A percentile compares a stretch with the other conserved stretches of the same genome.
Evolutionary conservation across 805 yeast genomes (phyloP).

Genomic region (Wickerhamia fluorescens): DNA sequence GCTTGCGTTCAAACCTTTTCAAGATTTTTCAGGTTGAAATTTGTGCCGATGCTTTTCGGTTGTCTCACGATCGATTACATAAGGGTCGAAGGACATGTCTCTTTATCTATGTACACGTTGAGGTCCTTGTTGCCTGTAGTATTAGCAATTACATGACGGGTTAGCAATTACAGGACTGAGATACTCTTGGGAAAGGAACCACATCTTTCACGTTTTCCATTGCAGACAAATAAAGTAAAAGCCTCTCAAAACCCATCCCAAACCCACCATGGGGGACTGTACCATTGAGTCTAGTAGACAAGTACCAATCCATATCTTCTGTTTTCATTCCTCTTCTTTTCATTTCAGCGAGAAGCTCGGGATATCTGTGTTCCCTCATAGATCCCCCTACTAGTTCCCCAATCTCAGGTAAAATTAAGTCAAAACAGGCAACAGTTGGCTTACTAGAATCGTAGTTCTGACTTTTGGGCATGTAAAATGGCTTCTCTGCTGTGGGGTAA

Average conservation of each 20-base stretch:
- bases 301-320: conserved; percentile 71
- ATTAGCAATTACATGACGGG: too few species aligned
- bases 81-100: too few species aligned
- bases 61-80: too few species aligned
- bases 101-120: too few species aligned
- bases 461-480: conserved; percentile 82
- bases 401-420: conserved; percentile 78
- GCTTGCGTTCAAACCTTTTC: too few species aligned
- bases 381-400: conserved; percentile 97
- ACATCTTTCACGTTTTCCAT: conserved; percentile 80
- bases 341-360: conserved; percentile 43
- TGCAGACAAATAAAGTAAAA: conserved; percentile 65
- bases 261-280: conserved; percentile 94
- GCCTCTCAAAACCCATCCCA: conserved; percentile 90
- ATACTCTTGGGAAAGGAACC: conserved; percentile 79
- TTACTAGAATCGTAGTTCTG: conserved; percentile 17
- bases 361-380: conserved; percentile 67
- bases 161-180: conserved; percentile 30
- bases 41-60: too few species aligned
- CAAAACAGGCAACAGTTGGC: conserved; percentile 82
- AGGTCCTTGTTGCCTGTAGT: too few species aligned
- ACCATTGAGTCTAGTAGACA: conserved; percentile 67
- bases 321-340: conserved; percentile 47
- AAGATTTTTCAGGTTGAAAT: background rate
- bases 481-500: conserved; percentile 73